phyloP scores from a whole-genome alignment of 768 basidiomycete genomes.

The Lanmaoa rubissima region DNA sequence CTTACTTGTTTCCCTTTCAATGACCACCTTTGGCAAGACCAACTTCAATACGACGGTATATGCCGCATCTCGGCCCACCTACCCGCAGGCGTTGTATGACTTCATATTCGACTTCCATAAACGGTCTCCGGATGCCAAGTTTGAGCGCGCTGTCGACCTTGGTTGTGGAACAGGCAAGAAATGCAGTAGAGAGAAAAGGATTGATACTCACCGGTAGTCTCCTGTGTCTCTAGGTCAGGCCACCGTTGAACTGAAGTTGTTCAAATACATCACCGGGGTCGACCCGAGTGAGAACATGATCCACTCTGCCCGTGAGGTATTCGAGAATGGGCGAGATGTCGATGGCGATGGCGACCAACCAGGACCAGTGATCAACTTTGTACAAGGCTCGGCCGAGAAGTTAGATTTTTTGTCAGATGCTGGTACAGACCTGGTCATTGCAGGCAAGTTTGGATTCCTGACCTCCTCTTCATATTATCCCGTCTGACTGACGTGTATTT shows the following conservation, averaged over 20 bases:
- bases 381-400: slow-evolving; percentile 51
- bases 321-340: neutral
- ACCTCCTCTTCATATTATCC: neutral
- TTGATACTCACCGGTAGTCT: too few relatives aligned
- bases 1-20: slow-evolving; percentile 22
- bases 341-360: slow-evolving; percentile 17
- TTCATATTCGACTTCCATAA: slow-evolving; percentile 58
- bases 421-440: slow-evolving; percentile 64
- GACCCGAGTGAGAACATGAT: slow-evolving; percentile 79
- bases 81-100: slow-evolving; percentile 64
- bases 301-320: slow-evolving; percentile 40
- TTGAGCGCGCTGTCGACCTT: slow-evolving; percentile 65
- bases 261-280: slow-evolving; percentile 63
- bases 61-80: slow-evolving; percentile 66
- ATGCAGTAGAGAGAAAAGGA: neutral
- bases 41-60: slow-evolving; percentile 63
- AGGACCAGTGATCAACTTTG: slow-evolving; percentile 26
- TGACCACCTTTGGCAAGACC: slow-evolving; percentile 72
- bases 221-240: slow-evolving; percentile 55
- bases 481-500: neutral
- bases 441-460: slow-evolving; percentile 43
- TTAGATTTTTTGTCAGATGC: slow-evolving; percentile 46
- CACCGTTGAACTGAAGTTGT: slow-evolving; percentile 54
- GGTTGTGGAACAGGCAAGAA: slow-evolving; percentile 76
- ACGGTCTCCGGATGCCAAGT: slow-evolving; percentile 29